Evolutionary conservation across 2,329 filamentous ascomycete species (phyloP), one percentile per base, ranked within the genome.

Genomic region (Keithomyces neogunnii): DNA sequence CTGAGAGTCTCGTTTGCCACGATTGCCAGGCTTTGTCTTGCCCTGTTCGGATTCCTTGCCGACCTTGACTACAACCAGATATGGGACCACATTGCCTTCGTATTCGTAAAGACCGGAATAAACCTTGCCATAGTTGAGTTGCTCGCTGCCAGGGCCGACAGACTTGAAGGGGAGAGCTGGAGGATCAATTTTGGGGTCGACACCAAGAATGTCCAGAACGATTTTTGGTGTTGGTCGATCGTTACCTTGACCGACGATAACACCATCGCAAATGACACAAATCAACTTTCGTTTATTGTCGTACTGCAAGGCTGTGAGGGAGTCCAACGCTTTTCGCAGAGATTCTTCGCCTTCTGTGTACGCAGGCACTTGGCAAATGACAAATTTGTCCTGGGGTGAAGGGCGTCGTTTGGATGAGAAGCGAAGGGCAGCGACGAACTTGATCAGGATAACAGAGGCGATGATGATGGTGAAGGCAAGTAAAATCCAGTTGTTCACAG

Each of bases 271-370:
- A 59, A 99, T 89, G 55, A 99, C 89, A 61, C 86, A 93, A 58
- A 99, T 92, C 30, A 99, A 81, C 72, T 99, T 99, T 56, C 93
- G 81, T 75, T 99, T 99, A 72, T 99, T 96, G 71, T 99, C 93
- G 61, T 99, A 99, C 59, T 95, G 86, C 13, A 99, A 78, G 10
- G 91, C 89, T 13, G 93, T 96, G 53, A 97, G 78, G 1, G 93
- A 97, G 66, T 99, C 93, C 2, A 99, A 77, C 49, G 90, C 92
- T 65, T 96, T 95, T 51, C 93, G 80, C 7, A 99, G 75, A 3
- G 91, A 92, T 62, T 99, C 93, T 74, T 99, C 93, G 61, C 90
- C 93, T 74, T 99, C 93, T 0, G 93, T 99, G 65, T 99, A 99
- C 4, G 93, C 93, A 8, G 93, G 93, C 33, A 99, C 90, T 68